Evolutionary conservation across 345 rosid genomes (phyloP), one percentile per base, ranked within the genome.

Genomic region (Ceriops decandra): DNA sequence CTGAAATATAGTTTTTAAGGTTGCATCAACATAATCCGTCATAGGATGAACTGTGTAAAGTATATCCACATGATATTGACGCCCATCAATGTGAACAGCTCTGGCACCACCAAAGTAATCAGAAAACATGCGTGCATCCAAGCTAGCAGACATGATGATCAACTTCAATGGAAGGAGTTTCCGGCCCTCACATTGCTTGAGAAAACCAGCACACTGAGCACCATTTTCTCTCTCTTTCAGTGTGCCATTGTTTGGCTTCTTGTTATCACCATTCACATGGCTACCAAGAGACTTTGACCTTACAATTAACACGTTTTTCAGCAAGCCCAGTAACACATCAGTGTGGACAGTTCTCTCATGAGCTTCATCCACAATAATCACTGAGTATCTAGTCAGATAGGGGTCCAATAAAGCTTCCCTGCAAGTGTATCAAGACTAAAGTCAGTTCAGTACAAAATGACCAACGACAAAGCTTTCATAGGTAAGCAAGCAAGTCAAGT

Each of bases 121-220:
- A 0, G 95, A 89, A 77, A 91, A 93, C 71, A 83, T 80, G 33
- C 86, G 90, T 20, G 97, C 96, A 79, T 93, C 96, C 81, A 93
- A 88, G 76, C 97, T 93, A n/a, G 98, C 97, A 80, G 98, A 93
- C 97, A 93, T 93, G 57, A 93, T 76, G 46, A 93, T 81, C 72
- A 93, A 66, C 87, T 91, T 93, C 80, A 93, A 73, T 15, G 92
- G 92, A 67, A 86, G 76, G 7, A 81, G 46, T 59, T 83, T 82
- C 52, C 72, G 79, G 42, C 86, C 85, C 66, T 76, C 85, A 71
- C 71, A 67, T 68, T 82, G 87, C 80, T 74, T 87, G 62, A 77
- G 72, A 52, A 49, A 72, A 76, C 78, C 68, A 36, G 68, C 74
- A 61, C 56, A 21, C 33, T 67, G 80, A 53, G 46, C 62, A 36